Conservation (phyloP, 1,139 yeast genomes). For the Diutina pseudorugosa region DNA sequence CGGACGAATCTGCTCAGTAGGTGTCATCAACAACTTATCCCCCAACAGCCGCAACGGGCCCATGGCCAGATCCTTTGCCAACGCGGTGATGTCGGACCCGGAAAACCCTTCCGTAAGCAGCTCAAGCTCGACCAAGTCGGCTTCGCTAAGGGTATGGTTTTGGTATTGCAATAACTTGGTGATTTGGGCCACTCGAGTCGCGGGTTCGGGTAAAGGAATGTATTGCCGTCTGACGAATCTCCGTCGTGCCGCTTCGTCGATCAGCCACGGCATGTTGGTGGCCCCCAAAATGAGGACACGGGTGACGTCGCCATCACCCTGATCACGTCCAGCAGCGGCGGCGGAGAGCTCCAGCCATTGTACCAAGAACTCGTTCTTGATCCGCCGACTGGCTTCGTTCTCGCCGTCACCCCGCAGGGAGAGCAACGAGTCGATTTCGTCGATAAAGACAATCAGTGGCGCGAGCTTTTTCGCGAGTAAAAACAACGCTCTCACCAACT, state of each 20-base stretch:
- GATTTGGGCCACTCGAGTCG: constrained; percentile 68
- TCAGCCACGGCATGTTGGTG: constrained; percentile 94
- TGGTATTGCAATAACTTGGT: constrained; percentile 61
- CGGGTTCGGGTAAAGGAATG: constrained; percentile 86
- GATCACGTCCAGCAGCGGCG: constrained; percentile 75
- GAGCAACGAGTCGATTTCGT: constrained; percentile 87
- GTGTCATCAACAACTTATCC: constrained; percentile 72
- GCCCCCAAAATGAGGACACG: constrained; percentile 91
- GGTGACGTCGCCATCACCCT: constrained; percentile 30
- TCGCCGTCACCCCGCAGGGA: constrained; percentile 84
- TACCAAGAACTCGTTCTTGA: constrained; percentile 86
- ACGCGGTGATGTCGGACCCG: constrained; percentile 89
- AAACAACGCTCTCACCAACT: constrained; percentile 81
- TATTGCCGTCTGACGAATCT: constrained; percentile 89
- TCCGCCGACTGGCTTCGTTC: constrained; percentile 81
- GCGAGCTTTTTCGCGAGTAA: constrained; percentile 76
- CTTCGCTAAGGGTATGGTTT: constrained; percentile 55
- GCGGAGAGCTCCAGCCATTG: constrained; percentile 93
- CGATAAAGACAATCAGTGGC: constrained; percentile 91
- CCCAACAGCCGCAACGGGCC: constrained; percentile 91
- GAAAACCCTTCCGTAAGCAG: constrained; percentile 69
- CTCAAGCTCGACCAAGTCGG: constrained; percentile 50
- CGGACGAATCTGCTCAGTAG: constrained; percentile 78
- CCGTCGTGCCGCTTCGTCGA: constrained; percentile 96
- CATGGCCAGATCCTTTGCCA: constrained; percentile 98